Conservation (phyloP, 345 rosid genomes). For the Melaleuca quinquenervia region DNA sequence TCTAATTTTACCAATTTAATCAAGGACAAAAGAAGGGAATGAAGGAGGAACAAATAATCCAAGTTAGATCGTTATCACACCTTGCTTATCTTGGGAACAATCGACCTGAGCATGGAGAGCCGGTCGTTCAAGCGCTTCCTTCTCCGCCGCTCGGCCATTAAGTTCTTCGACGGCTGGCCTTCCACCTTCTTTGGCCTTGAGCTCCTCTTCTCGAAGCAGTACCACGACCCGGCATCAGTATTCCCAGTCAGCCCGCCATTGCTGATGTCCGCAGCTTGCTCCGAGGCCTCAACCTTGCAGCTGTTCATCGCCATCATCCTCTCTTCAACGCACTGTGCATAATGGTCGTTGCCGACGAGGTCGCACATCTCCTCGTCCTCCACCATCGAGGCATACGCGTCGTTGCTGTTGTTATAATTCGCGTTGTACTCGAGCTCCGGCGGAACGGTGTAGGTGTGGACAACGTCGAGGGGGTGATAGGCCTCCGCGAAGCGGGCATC, state of each 20-base stretch:
- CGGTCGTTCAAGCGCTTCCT: slow-evolving; percentile 78
- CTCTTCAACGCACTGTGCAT: slow-evolving; percentile 17
- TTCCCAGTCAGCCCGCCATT: neutral
- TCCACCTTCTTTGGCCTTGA: slow-evolving; percentile 32
- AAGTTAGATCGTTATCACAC: slow-evolving; percentile 13
- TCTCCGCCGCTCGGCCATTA: slow-evolving; percentile 85
- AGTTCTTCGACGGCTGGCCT: slow-evolving; percentile 90
- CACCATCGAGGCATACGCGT: neutral
- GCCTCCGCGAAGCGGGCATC: slow-evolving; percentile 22
- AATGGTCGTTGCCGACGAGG: neutral
- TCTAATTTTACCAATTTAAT: neutral
- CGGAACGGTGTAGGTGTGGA: neutral
- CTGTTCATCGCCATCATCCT: slow-evolving; percentile 7
- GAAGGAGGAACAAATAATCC: neutral
- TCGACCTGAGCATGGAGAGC: slow-evolving; percentile 85
- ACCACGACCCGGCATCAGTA: slow-evolving; percentile 1
- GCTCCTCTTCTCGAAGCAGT: neutral
- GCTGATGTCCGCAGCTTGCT: neutral
- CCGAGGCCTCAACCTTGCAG: slow-evolving; percentile 2
- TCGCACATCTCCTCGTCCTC: neutral
- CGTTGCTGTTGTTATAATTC: neutral
- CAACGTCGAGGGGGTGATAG: neutral
- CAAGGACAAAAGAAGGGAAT: slow-evolving; percentile 1
- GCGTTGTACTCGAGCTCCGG: neutral
- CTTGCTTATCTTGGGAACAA: slow-evolving; percentile 95